A percentile compares a stretch with the other conserved stretches of the same genome.
These are phyloP conservation scores for Cercospora zeae-maydis DNA, from an alignment of 2,329 filamentous ascomycete genomes.

Conservation along the genomic window DNA sequence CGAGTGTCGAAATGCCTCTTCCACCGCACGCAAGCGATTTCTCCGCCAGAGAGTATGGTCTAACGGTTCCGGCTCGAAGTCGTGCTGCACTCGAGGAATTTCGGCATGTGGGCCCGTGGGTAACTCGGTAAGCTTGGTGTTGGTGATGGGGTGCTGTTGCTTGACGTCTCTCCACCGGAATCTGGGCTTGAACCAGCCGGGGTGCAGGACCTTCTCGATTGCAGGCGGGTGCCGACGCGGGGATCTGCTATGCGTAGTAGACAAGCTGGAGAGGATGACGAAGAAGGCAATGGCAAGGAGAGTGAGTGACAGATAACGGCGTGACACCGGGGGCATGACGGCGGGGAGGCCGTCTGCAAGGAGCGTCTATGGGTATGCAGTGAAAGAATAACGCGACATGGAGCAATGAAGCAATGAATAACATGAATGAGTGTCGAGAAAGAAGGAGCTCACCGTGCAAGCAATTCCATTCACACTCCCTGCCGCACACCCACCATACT, in stretches of 20 bases:
- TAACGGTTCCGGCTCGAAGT: conserved; percentile 62
- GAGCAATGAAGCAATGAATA: neutral
- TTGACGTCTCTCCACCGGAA: conserved; percentile 35
- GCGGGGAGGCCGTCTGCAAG: neutral
- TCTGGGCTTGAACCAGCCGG: conserved; percentile 26
- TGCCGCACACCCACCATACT: neutral
- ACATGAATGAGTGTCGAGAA: neutral
- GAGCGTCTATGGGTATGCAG: conserved; percentile 3
- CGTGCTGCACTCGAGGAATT: conserved; percentile 73
- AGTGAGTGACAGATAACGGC: conserved; percentile 28
- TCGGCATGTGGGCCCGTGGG: conserved; percentile 65
- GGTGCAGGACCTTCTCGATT: conserved; percentile 26
- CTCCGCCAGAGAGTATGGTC: conserved; percentile 60
- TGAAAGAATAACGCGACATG: neutral
- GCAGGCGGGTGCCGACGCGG: conserved; percentile 1
- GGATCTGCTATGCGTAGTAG: neutral
- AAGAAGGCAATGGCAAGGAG: conserved; percentile 25
- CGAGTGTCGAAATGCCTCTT: conserved; percentile 68
- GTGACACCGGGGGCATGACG: conserved; percentile 29
- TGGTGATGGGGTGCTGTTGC: conserved; percentile 62
- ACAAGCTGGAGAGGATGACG: conserved; percentile 19
- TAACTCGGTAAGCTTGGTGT: conserved; percentile 63
- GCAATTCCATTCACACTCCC: neutral
- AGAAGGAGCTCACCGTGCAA: neutral
- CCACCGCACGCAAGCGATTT: conserved; percentile 63